These are phyloP conservation scores for Radiomyces spectabilis DNA, from an alignment of 192 early-diverging fungal species.

Conservation along the genomic window DNA sequence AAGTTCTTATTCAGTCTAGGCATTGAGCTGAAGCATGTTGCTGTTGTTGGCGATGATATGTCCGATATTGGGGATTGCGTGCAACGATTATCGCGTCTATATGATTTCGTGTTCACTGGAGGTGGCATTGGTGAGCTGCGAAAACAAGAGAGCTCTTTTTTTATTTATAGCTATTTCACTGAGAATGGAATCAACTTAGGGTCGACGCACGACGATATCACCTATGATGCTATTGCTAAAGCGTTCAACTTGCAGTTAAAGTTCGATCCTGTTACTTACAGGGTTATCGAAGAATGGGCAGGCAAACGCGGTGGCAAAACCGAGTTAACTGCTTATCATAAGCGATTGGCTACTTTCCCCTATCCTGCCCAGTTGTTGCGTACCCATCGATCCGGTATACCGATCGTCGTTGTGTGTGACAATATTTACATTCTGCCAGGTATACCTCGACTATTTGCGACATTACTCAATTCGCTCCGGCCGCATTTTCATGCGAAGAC, in stretches of 20 bases:
- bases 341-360: conserved; percentile 65
- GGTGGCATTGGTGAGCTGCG: conserved; percentile 57
- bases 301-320: not conserved
- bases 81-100: conserved; percentile 29
- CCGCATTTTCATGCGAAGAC: conserved; percentile 10
- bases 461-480: conserved; percentile 23
- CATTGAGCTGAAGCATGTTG: conserved; percentile 47
- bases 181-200: too few species aligned
- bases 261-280: conserved; percentile 42
- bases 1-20: conserved; percentile 51
- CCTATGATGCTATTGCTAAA: conserved; percentile 54
- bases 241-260: conserved; percentile 45
- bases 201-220: conserved; percentile 70
- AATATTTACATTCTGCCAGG: conserved; percentile 68
- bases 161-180: too few species aligned
- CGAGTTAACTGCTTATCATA: conserved; percentile 24
- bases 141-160: not conserved
- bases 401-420: conserved; percentile 50
- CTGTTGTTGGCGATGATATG: conserved; percentile 44
- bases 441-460: conserved; percentile 55
- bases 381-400: conserved; percentile 52
- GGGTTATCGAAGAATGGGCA: conserved; percentile 33
- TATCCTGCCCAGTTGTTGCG: conserved; percentile 22
- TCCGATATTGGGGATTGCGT: conserved; percentile 36
- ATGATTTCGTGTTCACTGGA: conserved; percentile 59